phyloP scores from a whole-genome alignment of 345 rosid species.

The Eucalyptus coolabah region DNA sequence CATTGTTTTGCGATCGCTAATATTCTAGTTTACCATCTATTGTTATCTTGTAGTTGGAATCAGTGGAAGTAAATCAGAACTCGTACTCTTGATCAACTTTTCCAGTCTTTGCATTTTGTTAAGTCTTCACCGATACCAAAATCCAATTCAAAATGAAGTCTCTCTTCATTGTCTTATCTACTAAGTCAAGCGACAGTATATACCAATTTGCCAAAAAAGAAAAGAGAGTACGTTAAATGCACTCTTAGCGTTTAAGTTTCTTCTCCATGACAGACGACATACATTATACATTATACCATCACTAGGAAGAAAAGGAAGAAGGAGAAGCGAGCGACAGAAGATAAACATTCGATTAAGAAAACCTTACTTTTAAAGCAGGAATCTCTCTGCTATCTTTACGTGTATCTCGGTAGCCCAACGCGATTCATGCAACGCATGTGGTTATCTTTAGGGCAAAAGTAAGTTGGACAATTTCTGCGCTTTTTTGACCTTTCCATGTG shows the following conservation, averaged over 20 bases:
- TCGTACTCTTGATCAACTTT: neutral
- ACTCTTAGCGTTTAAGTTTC: neutral
- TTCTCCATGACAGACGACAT: neutral
- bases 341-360: neutral
- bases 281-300: neutral
- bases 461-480: neutral
- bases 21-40: neutral
- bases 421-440: neutral
- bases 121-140: neutral
- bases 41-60: neutral
- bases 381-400: neutral
- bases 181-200: neutral
- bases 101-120: neutral
- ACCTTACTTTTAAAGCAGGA: neutral
- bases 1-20: neutral
- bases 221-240: neutral
- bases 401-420: neutral
- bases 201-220: neutral
- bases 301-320: neutral
- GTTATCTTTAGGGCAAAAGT: neutral
- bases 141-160: neutral
- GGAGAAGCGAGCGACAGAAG: neutral
- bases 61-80: neutral
- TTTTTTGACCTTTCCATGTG: neutral
- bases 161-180: neutral